A percentile compares a stretch with the other conserved stretches of the same genome.
Evolutionary conservation across 2,329 filamentous ascomycete genomes (phyloP).

Genomic region (Exophiala aquamarina): DNA sequence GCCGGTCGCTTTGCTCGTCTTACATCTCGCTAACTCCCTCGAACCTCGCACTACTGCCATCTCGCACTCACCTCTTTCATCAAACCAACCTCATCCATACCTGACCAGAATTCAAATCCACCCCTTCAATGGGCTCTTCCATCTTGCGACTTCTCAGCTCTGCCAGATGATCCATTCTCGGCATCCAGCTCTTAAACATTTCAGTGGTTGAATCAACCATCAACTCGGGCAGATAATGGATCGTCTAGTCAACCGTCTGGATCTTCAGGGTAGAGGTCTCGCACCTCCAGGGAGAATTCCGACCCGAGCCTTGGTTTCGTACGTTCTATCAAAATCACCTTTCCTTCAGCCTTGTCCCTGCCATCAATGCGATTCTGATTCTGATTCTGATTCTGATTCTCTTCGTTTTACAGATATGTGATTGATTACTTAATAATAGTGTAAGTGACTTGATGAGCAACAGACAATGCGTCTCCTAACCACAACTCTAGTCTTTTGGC

Average conservation of each 20-base stretch:
- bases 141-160: too few species aligned
- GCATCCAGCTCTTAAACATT: too few species aligned
- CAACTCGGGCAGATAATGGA: neutral
- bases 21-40: too few species aligned
- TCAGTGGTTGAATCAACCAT: too few species aligned
- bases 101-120: too few species aligned
- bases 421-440: conserved; percentile 60
- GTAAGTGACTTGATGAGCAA: conserved; percentile 39
- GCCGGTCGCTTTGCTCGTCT: too few species aligned
- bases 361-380: neutral
- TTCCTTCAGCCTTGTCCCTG: neutral
- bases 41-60: too few species aligned
- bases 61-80: too few species aligned
- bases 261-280: conserved; percentile 1
- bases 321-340: neutral
- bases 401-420: conserved; percentile 48
- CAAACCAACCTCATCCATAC: too few species aligned
- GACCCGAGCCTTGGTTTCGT: conserved; percentile 5
- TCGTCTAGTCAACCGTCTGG: neutral
- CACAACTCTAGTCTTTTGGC: conserved; percentile 49
- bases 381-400: neutral
- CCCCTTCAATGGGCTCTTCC: too few species aligned
- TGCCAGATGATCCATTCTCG: too few species aligned
- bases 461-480: conserved; percentile 4
- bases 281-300: conserved; percentile 1